Conservation (phyloP, 2,329 filamentous ascomycete genomes). For the Phaeomoniella chlamydospora region DNA sequence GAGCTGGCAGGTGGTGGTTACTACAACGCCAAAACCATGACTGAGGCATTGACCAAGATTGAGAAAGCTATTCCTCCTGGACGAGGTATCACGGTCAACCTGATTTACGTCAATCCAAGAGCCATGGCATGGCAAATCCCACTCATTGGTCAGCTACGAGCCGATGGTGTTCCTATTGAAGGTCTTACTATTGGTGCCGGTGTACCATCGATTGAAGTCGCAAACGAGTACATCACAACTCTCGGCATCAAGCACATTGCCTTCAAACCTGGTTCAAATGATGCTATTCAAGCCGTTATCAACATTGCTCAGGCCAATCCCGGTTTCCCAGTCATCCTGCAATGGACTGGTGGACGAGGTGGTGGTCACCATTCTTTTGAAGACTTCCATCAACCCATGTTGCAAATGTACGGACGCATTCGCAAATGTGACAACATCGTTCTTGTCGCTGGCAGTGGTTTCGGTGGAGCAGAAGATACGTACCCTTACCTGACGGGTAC, state of each 20-base stretch:
- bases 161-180: conserved; percentile 80
- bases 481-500: conserved; percentile 83
- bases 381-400: conserved; percentile 84
- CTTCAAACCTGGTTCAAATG: conserved; percentile 84
- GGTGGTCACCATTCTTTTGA: conserved; percentile 92
- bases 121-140: conserved; percentile 92
- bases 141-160: conserved; percentile 61
- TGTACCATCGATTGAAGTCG: conserved; percentile 85
- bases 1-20: conserved; percentile 84
- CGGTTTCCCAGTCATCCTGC: conserved; percentile 78
- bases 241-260: conserved; percentile 83
- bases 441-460: conserved; percentile 79
- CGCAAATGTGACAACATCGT: conserved; percentile 76
- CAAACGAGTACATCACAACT: conserved; percentile 86
- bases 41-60: conserved; percentile 68
- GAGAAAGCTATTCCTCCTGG: conserved; percentile 72
- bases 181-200: conserved; percentile 86
- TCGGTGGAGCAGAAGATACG: conserved; percentile 78
- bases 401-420: conserved; percentile 83
- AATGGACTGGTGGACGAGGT: conserved; percentile 90
- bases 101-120: conserved; percentile 81
- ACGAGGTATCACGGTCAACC: conserved; percentile 74
- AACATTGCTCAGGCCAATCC: conserved; percentile 93
- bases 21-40: conserved; percentile 72
- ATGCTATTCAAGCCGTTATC: conserved; percentile 78